A percentile compares a stretch with the other conserved stretches of the same genome.
Conservation (phyloP, 352 stramenopile genomes). For the Pythium apleroticum region DNA sequence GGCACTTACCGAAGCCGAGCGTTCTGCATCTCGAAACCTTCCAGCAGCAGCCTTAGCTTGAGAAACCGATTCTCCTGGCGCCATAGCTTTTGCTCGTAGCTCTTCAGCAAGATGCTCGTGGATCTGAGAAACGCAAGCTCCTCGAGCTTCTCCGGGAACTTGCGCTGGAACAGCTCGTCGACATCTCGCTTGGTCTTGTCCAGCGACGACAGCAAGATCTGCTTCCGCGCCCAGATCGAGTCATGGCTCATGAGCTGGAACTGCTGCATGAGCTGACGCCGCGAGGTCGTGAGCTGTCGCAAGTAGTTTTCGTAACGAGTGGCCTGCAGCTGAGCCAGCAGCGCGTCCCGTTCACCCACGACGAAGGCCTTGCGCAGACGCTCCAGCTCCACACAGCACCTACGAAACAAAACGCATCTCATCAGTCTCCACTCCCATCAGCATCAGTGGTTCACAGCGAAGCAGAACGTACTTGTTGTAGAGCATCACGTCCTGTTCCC, state of each 20-base stretch:
- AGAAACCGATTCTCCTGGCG: conserved; percentile 44
- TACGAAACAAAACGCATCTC: conserved; percentile 4
- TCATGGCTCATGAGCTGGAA: conserved; percentile 42
- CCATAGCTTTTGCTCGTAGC: conserved; percentile 52
- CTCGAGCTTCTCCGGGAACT: conserved; percentile 30
- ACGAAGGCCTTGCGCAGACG: conserved; percentile 38
- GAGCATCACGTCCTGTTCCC: conserved; percentile 36
- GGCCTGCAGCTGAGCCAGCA: conserved; percentile 35
- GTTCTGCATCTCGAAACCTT: conserved; percentile 40
- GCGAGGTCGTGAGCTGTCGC: conserved; percentile 21
- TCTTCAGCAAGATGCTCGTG: conserved; percentile 39
- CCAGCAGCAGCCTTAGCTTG: conserved; percentile 30
- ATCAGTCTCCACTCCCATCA: background rate
- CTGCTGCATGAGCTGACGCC: conserved; percentile 32
- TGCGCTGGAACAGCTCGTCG: conserved; percentile 16
- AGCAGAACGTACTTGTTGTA: conserved; percentile 41
- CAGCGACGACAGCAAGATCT: conserved; percentile 21
- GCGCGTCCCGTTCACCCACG: conserved; percentile 32
- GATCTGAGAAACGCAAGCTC: conserved; percentile 43
- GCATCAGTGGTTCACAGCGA: background rate
- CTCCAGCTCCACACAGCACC: conserved; percentile 39
- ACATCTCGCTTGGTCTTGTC: conserved; percentile 25
- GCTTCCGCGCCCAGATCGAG: conserved; percentile 28
- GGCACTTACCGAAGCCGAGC: conserved; percentile 34
- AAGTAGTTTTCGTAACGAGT: conserved; percentile 27